Evolutionary conservation across 106 monocot species (phyloP), one percentile per base, ranked within the genome.

Genomic region (Ottelia alismoides): DNA sequence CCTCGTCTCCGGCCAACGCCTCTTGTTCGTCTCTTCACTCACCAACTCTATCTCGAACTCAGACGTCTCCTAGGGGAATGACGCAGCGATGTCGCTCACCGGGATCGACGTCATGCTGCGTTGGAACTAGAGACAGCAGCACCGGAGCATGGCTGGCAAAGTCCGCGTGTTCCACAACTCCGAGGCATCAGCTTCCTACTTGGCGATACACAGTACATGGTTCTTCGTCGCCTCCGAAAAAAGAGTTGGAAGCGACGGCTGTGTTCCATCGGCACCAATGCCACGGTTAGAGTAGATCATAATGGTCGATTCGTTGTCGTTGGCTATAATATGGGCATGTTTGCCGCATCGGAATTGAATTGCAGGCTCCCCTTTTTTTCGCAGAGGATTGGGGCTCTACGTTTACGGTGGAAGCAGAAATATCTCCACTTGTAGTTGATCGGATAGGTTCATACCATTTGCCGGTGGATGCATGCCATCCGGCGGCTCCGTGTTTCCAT

Each of bases 301-400:
- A 24, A 31, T 11, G 94, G 94, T 6, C 69, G 56, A 44, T 75
- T 94, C 40, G 48, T 12, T 2, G 44, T 88, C 50, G 25, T 18
- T 7, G 67, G 68, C 52, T 77, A 58, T 49, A 1, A 30, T 0
- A 31, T 32, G 45, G 60, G 27, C 18, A 24, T 29, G 1, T 81
- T 94, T 51, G 53, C 66, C 1, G 96, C 85, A 12, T 89, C 89
- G 0, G 35, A 2, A 32, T 47, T 29, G 23, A 43, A 20, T 14
- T 96, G 96, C 49, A 74, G 76, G 6, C 72, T 96, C 9, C 96
- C 96, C 9, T 51, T 75, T n/a, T 17, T 58, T n/a, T 6, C 89
- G 96, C 47, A 20, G 6, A 0, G 16, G 67, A 9, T 74, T 89
- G 35, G 74, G 74, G 6, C 28, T 96, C 22, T 96, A 89, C 62